Conservation (phyloP, 306 rosid species). For the Gillenia trifoliata region DNA sequence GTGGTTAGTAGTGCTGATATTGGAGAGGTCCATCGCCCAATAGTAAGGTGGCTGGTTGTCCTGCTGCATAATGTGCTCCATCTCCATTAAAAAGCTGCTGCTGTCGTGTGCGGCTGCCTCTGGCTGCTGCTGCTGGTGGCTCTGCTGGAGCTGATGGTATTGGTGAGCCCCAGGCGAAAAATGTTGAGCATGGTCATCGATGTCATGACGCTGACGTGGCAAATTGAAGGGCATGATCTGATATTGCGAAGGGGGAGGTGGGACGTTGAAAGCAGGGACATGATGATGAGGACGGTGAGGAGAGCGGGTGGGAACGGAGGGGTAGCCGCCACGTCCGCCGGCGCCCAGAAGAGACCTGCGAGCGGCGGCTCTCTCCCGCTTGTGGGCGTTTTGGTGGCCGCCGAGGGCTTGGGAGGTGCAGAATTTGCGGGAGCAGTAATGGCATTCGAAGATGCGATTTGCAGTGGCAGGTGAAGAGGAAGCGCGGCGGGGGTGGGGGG, state of each 20-base stretch:
- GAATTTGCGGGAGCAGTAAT: conserved; percentile 64
- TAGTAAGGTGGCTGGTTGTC: neutral
- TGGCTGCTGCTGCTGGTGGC: neutral
- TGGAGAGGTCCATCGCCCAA: conserved; percentile 8
- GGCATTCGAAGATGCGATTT: conserved; percentile 43
- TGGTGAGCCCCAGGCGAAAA: neutral
- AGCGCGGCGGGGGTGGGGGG: neutral
- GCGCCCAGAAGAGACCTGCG: conserved; percentile 12
- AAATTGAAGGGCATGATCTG: neutral
- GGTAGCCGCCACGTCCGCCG: neutral
- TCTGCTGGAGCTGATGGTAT: neutral
- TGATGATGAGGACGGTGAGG: neutral
- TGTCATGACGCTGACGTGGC: neutral
- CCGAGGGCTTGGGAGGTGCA: conserved; percentile 89
- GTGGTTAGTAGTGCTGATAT: conserved; percentile 10
- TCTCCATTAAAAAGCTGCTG: neutral
- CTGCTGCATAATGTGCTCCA: neutral
- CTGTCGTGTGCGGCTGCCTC: neutral
- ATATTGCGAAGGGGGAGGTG: neutral
- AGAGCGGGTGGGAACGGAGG: neutral
- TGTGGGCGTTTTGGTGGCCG: conserved; percentile 96
- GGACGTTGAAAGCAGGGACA: neutral
- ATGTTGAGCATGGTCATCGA: neutral
- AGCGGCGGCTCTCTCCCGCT: conserved; percentile 68
- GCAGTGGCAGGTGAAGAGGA: neutral